These are phyloP conservation scores for Litsea cubeba DNA, from an alignment of 164 flowering plant species.

Conservation along the genomic window DNA sequence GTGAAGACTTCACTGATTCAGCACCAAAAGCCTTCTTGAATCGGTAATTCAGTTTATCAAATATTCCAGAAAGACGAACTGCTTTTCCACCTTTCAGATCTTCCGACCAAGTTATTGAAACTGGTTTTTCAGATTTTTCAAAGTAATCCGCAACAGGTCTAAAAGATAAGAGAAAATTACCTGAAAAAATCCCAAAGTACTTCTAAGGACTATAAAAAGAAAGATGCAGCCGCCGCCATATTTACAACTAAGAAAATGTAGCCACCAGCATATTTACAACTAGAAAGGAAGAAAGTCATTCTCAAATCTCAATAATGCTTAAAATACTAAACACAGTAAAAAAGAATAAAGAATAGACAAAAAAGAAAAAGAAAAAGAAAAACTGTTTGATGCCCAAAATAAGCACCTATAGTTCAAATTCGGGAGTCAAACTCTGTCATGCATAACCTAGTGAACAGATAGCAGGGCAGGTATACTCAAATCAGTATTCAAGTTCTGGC, in stretches of 20 bases:
- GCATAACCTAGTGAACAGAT: neutral
- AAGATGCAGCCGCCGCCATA: neutral
- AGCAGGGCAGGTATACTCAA: neutral
- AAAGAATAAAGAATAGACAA: no score
- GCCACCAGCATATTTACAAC: no score
- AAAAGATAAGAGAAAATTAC: conserved; percentile 78
- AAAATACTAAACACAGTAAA: no score
- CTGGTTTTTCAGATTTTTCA: conserved; percentile 19
- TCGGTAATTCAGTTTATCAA: conserved; percentile 68
- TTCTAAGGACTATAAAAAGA: neutral
- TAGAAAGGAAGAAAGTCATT: no score
- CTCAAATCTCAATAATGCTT: no score
- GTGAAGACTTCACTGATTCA: conserved; percentile 45
- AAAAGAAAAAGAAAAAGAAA: neutral
- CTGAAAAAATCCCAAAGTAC: conserved; percentile 36
- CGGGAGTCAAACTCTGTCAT: neutral
- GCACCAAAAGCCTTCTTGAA: conserved; percentile 63
- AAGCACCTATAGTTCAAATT: neutral
- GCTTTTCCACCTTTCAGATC: conserved; percentile 88
- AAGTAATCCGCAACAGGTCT: conserved; percentile 52
- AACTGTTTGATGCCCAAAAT: neutral
- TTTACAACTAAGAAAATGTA: no score
- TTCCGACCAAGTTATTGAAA: conserved; percentile 75
- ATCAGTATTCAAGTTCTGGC: neutral
- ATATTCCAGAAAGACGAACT: conserved; percentile 68